phyloP scores from a whole-genome alignment of 345 rosid genomes.

The Viola odorata region DNA sequence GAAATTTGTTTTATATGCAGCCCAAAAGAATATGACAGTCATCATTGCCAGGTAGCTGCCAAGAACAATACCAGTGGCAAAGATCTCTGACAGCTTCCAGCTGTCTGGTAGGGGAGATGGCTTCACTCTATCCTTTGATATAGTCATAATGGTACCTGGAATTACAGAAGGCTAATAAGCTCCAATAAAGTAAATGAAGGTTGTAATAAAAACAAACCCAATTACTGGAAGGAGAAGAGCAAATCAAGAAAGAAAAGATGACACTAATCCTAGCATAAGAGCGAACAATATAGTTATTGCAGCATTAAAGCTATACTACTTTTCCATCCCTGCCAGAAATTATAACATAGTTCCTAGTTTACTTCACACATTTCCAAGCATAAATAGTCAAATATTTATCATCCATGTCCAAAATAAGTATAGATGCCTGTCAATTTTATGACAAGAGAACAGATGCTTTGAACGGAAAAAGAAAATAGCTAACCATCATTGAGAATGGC shows the following conservation, averaged over 20 bases:
- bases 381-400: no score
- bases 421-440: no score
- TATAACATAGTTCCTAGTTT: no score
- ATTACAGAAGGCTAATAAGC: conserved; percentile 15
- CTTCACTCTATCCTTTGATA: conserved; percentile 97
- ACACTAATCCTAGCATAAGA: not conserved
- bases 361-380: no score
- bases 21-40: conserved; percentile 99
- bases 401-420: no score
- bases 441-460: not conserved
- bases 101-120: conserved; percentile 99
- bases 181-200: conserved; percentile 7
- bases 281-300: not conserved
- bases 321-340: no score
- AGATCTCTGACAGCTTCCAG: conserved; percentile 96
- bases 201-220: not conserved
- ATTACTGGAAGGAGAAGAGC: no score
- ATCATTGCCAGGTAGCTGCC: conserved; percentile 97
- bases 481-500: conserved; percentile 94
- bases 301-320: not conserved
- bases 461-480: conserved; percentile 17
- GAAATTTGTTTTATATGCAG: conserved; percentile 83
- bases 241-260: not conserved
- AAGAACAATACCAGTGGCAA: conserved; percentile 81
- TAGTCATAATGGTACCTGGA: conserved; percentile 96